Percentiles rank a stretch among this genome's conserved stretches.
Conservation (phyloP, 441 rosid genomes). For the Flueggea neowawraea region DNA sequence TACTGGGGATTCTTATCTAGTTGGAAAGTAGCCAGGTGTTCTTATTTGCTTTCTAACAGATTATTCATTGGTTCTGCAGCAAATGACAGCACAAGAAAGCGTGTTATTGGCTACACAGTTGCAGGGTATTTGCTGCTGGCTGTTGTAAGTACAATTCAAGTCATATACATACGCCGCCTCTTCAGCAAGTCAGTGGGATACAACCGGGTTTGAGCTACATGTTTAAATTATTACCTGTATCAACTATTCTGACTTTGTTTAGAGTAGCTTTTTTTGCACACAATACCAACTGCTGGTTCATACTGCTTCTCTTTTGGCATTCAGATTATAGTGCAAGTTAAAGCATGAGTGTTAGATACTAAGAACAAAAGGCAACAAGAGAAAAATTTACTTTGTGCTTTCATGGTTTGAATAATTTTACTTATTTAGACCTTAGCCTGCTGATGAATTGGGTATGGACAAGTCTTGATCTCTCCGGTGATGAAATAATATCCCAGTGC, state of each 20-base stretch:
- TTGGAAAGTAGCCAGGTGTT: neutral
- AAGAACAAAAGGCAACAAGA: neutral
- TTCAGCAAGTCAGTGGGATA: constrained; percentile 95
- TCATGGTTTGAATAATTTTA: neutral
- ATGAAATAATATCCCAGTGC: neutral
- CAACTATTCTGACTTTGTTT: neutral
- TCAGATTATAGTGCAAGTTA: constrained; percentile 5
- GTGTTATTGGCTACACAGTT: constrained; percentile 79
- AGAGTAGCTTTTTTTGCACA: neutral
- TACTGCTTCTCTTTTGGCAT: constrained; percentile 6
- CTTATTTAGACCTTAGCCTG: neutral
- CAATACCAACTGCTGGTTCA: neutral
- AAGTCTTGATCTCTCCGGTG: neutral
- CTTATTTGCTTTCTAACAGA: neutral
- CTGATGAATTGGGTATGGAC: neutral
- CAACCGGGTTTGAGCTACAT: constrained; percentile 60
- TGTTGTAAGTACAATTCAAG: constrained; percentile 71
- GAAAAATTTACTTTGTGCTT: neutral
- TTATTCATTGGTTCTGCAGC: constrained; percentile 47
- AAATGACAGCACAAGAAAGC: constrained; percentile 87
- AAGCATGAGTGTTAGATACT: neutral
- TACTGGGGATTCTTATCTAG: too few species aligned
- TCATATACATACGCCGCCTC: constrained; percentile 78
- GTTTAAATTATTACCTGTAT: constrained; percentile 6
- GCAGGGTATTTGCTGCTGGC: constrained; percentile 79